Conservation (phyloP, 2,329 filamentous ascomycete species). For the Teratosphaeria nubilosa region DNA sequence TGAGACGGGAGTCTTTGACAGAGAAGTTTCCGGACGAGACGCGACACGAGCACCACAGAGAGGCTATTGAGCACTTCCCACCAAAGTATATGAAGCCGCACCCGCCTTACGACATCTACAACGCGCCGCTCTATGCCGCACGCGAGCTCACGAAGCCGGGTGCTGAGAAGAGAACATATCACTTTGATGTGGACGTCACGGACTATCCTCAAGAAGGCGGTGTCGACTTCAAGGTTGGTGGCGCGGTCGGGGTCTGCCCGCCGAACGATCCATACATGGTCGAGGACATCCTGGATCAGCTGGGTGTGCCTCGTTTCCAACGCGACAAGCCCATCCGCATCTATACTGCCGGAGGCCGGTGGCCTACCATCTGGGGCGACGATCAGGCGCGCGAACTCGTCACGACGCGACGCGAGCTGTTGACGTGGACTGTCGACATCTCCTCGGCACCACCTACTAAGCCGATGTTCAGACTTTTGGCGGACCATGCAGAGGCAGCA, state of each 20-base stretch:
- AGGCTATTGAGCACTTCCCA: slow-evolving; percentile 50
- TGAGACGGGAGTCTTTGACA: slow-evolving; percentile 36
- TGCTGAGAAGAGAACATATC: slow-evolving; percentile 92
- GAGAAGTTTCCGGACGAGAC: slow-evolving; percentile 44
- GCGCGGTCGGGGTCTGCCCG: slow-evolving; percentile 85
- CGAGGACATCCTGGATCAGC: slow-evolving; percentile 71
- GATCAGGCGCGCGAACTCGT: slow-evolving; percentile 75
- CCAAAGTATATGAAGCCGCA: slow-evolving; percentile 89
- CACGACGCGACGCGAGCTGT: slow-evolving; percentile 80
- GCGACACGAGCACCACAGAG: slow-evolving; percentile 29
- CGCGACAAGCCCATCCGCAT: slow-evolving; percentile 75
- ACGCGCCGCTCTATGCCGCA: slow-evolving; percentile 74
- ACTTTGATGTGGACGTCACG: slow-evolving; percentile 94
- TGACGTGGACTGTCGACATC: slow-evolving; percentile 92
- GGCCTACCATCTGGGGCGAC: slow-evolving; percentile 97
- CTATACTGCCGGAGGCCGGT: slow-evolving; percentile 70
- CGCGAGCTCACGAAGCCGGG: slow-evolving; percentile 79
- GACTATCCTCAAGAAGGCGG: slow-evolving; percentile 79
- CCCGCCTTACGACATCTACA: slow-evolving; percentile 82
- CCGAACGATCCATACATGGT: slow-evolving; percentile 71
- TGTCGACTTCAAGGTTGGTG: slow-evolving; percentile 91
- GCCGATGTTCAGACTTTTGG: slow-evolving; percentile 70
- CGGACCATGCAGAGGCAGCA: slow-evolving; percentile 68
- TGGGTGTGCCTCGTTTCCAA: slow-evolving; percentile 70
- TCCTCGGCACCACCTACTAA: slow-evolving; percentile 90